Evolutionary conservation across 75 land plant species (phyloP), one percentile per base, ranked within the genome.

Genomic region (Sequoia sempervirens): DNA sequence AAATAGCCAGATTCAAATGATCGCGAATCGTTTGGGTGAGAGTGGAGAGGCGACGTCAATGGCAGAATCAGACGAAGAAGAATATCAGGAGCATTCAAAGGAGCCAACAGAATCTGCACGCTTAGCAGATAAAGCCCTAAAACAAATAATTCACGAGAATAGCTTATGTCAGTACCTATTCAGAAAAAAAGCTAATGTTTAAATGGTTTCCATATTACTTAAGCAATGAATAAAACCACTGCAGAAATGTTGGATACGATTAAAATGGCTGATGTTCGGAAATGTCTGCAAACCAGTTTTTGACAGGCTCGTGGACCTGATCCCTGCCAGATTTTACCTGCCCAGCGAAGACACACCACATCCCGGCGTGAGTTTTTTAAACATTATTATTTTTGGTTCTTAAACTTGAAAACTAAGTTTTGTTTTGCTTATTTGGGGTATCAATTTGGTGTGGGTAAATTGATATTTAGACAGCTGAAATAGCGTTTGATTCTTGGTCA

Each of bases 321-420:
- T 96, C 12, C 99, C 98, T 2, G 91, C 96, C 13, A 90, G 85
- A 53, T 91, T 97, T 87, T 97, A 94, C 83, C 82, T 97, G 58
- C 88, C 98, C 5, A 83, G 82, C 61, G 96, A 93, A 78, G 91
- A 91, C 32, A 76, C 84, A 23, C 88, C 88, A 1, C 80, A 88
- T 46, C 47, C 74, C 54, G 83, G 86, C 86, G 90, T 89, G 50
- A 78, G 81, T 68, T 53, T 54, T 34, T 36, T 3, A 12, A 50
- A 15, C 1, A 58, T 0, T 34, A 34, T 34, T 34, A 3, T 2
- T 13, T 53, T 3, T 5, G 5, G 4, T 4, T 70, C 1, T 70
- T 32, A 14, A 70, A 28, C n/a, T 11, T 28, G 1, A 30, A 68
- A 68, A 0, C 2, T 10, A 2, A 70, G 37, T 10, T 2, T 32